phyloP scores from a whole-genome alignment of 164 flowering plant genomes.

The Akebia trifoliata region DNA sequence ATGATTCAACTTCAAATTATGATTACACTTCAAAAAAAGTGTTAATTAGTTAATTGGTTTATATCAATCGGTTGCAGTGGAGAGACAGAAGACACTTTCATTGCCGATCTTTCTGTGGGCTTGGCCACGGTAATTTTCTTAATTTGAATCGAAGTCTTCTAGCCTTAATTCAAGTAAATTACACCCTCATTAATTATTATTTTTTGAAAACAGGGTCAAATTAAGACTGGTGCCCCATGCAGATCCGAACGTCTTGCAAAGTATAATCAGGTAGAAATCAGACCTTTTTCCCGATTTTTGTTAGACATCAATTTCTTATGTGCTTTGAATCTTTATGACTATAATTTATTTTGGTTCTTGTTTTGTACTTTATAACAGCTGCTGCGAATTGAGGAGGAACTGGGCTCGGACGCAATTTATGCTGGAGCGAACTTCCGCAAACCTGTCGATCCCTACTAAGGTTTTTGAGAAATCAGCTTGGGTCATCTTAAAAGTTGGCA shows the following conservation, averaged over 20 bases:
- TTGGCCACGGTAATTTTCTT: conserved; percentile 59
- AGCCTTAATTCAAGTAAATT: neutral
- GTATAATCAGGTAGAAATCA: conserved; percentile 62
- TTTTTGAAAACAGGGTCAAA: conserved; percentile 61
- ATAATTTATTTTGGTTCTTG: neutral
- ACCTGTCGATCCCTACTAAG: conserved; percentile 79
- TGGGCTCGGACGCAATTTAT: conserved; percentile 71
- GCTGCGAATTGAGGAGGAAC: conserved; percentile 84
- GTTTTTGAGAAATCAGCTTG: neutral
- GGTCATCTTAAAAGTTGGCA: too few relatives aligned
- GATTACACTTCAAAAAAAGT: neutral
- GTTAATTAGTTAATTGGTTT: neutral
- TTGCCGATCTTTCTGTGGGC: conserved; percentile 88
- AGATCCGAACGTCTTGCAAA: conserved; percentile 93
- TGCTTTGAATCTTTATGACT: neutral
- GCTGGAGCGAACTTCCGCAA: conserved; percentile 79
- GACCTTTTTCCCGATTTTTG: neutral
- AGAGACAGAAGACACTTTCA: conserved; percentile 92
- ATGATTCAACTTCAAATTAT: neutral
- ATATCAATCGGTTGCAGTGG: conserved; percentile 47
- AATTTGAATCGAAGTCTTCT: neutral
- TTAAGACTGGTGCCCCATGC: conserved; percentile 93
- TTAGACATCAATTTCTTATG: neutral
- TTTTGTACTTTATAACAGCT: conserved; percentile 44
- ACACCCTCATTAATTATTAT: neutral